phyloP scores from a whole-genome alignment of 169 alveolate species.

The Plasmodium blacklocki region DNA sequence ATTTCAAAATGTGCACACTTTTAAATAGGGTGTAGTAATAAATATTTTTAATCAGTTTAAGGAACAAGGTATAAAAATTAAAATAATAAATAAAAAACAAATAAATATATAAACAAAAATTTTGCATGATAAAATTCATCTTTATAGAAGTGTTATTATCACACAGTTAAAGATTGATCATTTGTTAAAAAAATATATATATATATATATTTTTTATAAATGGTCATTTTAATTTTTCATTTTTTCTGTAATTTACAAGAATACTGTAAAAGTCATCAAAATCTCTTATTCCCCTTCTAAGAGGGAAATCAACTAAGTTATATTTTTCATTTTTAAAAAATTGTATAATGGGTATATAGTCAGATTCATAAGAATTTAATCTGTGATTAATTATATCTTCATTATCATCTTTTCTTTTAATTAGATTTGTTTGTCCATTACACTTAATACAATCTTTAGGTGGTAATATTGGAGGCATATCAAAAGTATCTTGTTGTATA shows the following conservation, averaged over 20 bases:
- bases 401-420: slow-evolving; percentile 48
- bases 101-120: no score
- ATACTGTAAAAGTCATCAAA: slow-evolving; percentile 26
- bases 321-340: slow-evolving; percentile 51
- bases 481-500: slow-evolving; percentile 15
- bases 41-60: no score
- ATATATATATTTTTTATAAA: no score
- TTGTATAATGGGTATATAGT: slow-evolving; percentile 20
- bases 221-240: no score
- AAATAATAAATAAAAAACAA: no score
- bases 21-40: no score
- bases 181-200: no score
- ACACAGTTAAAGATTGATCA: no score
- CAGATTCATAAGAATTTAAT: slow-evolving; percentile 28
- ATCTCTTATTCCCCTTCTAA: slow-evolving; percentile 33
- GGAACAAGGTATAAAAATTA: no score
- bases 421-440: slow-evolving; percentile 38
- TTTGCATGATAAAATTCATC: no score
- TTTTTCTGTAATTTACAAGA: background rate
- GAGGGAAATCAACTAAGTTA: slow-evolving; percentile 35
- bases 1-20: no score
- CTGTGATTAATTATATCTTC: slow-evolving; percentile 34
- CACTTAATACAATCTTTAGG: slow-evolving; percentile 24
- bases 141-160: no score
- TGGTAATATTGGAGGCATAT: slow-evolving; percentile 62